Evolutionary conservation across 352 stramenopile species (phyloP).

Genomic region (Phytophthora multivora): DNA sequence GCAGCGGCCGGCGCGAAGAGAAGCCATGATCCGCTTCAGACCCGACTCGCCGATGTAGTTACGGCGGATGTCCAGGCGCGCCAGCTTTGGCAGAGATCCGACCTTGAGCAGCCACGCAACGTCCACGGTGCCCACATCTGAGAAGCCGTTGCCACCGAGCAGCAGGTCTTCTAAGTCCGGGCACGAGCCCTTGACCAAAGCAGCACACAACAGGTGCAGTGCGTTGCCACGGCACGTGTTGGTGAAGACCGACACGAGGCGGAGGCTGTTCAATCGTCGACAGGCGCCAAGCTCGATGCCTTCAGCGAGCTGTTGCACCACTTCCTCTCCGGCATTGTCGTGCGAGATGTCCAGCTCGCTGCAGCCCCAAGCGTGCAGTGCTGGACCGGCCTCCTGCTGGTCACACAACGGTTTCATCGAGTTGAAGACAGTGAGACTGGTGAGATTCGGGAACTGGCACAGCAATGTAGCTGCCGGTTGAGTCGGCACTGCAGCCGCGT

Average conservation of each 20-base stretch:
- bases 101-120: slow-evolving; percentile 73
- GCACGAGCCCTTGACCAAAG: slow-evolving; percentile 70
- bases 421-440: slow-evolving; percentile 61
- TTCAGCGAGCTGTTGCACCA: slow-evolving; percentile 69
- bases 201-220: slow-evolving; percentile 64
- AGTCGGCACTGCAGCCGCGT: slow-evolving; percentile 22
- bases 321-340: slow-evolving; percentile 71
- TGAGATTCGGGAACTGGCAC: slow-evolving; percentile 63
- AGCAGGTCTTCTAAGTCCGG: slow-evolving; percentile 68
- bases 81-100: slow-evolving; percentile 67
- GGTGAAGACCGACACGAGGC: slow-evolving; percentile 78
- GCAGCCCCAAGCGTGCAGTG: slow-evolving; percentile 80
- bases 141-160: slow-evolving; percentile 78
- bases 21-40: slow-evolving; percentile 73
- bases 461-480: slow-evolving; percentile 46
- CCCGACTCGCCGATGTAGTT: slow-evolving; percentile 86
- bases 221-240: slow-evolving; percentile 80
- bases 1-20: slow-evolving; percentile 52
- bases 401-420: slow-evolving; percentile 57
- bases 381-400: slow-evolving; percentile 50
- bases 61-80: slow-evolving; percentile 72
- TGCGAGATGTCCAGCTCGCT: slow-evolving; percentile 81
- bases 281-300: slow-evolving; percentile 69
- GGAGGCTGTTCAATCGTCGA: slow-evolving; percentile 55
- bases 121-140: slow-evolving; percentile 74